These are phyloP conservation scores for Petrea volubilis DNA, from an alignment of 257 asterid genomes.

Conservation along the genomic window DNA sequence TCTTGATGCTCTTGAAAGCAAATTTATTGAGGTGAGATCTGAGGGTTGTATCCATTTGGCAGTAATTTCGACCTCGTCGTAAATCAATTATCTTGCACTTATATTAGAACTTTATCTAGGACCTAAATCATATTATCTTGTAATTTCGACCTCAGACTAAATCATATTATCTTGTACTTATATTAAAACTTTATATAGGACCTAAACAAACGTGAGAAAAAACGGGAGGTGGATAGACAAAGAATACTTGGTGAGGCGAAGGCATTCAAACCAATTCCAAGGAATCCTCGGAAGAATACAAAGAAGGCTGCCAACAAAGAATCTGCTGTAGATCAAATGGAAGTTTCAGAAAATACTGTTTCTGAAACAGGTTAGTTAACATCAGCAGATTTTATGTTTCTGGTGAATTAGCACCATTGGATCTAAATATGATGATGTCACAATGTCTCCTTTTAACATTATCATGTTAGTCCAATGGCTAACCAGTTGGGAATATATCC, in stretches of 20 bases:
- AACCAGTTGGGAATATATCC: too few relatives aligned
- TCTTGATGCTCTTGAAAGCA: slow-evolving; percentile 71
- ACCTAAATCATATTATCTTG: slow-evolving; percentile 41
- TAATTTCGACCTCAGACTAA: background rate
- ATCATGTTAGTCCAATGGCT: too few relatives aligned
- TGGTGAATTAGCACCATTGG: too few relatives aligned
- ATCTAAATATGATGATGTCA: too few relatives aligned
- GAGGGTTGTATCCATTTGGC: background rate
- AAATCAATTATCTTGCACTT: too few relatives aligned
- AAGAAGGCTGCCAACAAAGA: slow-evolving; percentile 52
- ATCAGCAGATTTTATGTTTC: background rate
- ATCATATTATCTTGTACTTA: slow-evolving; percentile 7
- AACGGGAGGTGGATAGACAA: slow-evolving; percentile 42
- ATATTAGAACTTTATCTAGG: slow-evolving; percentile 43
- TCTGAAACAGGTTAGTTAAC: slow-evolving; percentile 51
- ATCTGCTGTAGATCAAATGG: slow-evolving; percentile 56
- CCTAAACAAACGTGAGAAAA: slow-evolving; percentile 43
- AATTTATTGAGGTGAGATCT: slow-evolving; percentile 58
- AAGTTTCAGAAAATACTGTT: slow-evolving; percentile 42
- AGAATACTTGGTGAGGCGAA: slow-evolving; percentile 34
- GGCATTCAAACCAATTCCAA: slow-evolving; percentile 35
- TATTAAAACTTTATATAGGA: slow-evolving; percentile 46
- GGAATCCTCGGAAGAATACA: slow-evolving; percentile 51
- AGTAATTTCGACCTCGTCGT: background rate
- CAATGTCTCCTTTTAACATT: too few relatives aligned